phyloP scores from a whole-genome alignment of 2,329 filamentous ascomycete species.

The Fusarium staphyleae region DNA sequence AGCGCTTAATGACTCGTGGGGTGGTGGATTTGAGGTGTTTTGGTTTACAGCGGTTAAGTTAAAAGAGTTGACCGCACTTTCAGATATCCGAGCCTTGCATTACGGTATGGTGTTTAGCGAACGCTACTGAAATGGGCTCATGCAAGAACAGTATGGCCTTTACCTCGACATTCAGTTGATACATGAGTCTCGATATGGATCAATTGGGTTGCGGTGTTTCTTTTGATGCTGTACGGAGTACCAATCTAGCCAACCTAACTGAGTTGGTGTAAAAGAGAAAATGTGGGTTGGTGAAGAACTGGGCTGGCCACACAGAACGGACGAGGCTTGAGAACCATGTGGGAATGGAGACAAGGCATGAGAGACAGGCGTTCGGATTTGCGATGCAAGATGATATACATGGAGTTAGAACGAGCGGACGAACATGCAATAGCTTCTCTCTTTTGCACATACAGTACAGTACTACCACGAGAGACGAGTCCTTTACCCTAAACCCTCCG shows the following conservation, averaged over 20 bases:
- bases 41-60: background rate
- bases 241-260: no score
- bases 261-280: background rate
- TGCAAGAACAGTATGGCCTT: no score
- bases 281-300: background rate
- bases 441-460: background rate
- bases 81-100: no score
- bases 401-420: constrained; percentile 1
- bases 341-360: background rate
- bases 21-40: no score
- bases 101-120: no score
- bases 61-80: background rate
- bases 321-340: background rate
- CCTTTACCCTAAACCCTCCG: constrained; percentile 12
- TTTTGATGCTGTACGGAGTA: no score
- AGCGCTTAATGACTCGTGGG: constrained; percentile 18
- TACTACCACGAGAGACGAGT: background rate
- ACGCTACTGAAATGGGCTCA: no score
- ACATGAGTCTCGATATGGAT: no score
- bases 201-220: no score
- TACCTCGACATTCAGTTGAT: no score
- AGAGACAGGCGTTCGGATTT: background rate
- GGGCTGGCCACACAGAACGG: background rate
- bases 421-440: constrained; percentile 1
- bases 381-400: constrained; percentile 14